These are phyloP conservation scores for Daldinia grandis DNA, from an alignment of 495 filamentous ascomycete genomes.

Conservation along the genomic window DNA sequence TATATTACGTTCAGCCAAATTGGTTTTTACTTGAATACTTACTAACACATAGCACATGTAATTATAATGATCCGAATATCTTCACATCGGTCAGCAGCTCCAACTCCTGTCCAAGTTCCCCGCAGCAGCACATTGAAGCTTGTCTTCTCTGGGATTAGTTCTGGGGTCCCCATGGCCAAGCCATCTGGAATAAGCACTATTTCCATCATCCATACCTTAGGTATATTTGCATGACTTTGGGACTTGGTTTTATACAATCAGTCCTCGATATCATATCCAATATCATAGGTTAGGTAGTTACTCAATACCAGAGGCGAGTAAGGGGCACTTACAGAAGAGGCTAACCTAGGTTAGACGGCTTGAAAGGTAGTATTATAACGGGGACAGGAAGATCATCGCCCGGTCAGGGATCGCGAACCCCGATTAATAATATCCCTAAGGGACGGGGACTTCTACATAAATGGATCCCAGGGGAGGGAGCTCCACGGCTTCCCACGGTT, in stretches of 20 bases:
- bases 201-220: not conserved
- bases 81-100: not conserved
- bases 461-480: not conserved
- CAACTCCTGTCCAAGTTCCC: slow-evolving; percentile 2
- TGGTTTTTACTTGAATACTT: not conserved
- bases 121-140: not conserved
- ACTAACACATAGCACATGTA: not conserved
- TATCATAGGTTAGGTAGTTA: too few species aligned
- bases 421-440: slow-evolving; percentile 3
- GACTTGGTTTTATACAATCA: not conserved
- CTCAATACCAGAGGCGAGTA: not conserved
- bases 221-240: too few species aligned
- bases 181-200: not conserved
- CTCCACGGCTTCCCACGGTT: slow-evolving; percentile 10
- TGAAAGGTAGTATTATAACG: not conserved
- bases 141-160: not conserved
- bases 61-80: not conserved
- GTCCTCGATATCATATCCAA: not conserved
- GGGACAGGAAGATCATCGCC: slow-evolving; percentile 1
- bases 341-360: not conserved
- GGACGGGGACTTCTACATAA: slow-evolving; percentile 1
- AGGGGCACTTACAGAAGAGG: too few species aligned
- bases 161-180: not conserved
- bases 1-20: not conserved
- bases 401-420: not conserved